Base-by-base conservation (phyloP, 2,329 filamentous ascomycete genomes). In the Ophiosphaerella narmari region DNA sequence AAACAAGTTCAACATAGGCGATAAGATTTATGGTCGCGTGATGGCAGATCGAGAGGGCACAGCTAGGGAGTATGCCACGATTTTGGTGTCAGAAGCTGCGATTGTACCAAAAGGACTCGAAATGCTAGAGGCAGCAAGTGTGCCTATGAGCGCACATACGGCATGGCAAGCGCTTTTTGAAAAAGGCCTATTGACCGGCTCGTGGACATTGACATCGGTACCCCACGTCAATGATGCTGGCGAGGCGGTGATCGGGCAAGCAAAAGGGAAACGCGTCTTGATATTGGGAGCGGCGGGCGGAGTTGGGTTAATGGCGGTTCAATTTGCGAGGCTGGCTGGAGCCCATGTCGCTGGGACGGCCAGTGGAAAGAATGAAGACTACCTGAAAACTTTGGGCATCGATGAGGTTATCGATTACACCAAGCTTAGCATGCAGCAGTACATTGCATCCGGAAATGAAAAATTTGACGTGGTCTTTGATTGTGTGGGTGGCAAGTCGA, bases 391-490 rank as follows among this genome's bases (percentile, higher is more conserved):
- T 0, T 48, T 79, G 7, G 78, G 78, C 0, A 75, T 74, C 3
- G 63, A 61, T 41, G 73, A 77, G 48, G 71, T 74, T n/a, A 49
- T 80, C 5, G 67, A 79, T 58, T 79, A 79, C 56, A 70, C 63
- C 21, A 58, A 54, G 39, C 57, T 47, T 13, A 56, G 55, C 44
- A 44, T 76, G 23, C 56, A 58, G 43, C 57, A 57, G 6, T 79
- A 72, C 72, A 41, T 61, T n/a, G 58, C 59, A 11, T 45, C 34
- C 5, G 37, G 43, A 6, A 45, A 37, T 18, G 56, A 40, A 9
- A 71, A 74, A 55, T 74, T 77, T 18, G 77, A 80, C 52, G 38
- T 80, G 3, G 75, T 79, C 26, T 56, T 80, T 46, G 78, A 80
- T 60, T 75, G 70, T 46, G 68, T 76, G 24, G 78, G 79, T 5